A percentile compares a stretch with the other conserved stretches of the same genome.
Evolutionary conservation across 148 eudicot species (phyloP).

Genomic region (Vaccinium myrtillus): DNA sequence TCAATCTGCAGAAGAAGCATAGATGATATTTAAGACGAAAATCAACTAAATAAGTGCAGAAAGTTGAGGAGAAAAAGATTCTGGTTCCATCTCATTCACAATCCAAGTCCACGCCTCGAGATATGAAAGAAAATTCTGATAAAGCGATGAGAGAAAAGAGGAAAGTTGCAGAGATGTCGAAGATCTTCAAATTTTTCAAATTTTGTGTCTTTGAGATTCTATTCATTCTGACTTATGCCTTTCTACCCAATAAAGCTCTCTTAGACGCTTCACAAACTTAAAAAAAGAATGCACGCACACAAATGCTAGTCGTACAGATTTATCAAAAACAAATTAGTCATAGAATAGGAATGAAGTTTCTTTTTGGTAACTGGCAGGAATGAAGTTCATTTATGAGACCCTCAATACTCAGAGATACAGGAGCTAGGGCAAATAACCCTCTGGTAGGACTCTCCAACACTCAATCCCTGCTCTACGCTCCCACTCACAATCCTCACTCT

Average conservation of each 20-base stretch:
- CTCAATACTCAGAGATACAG: not conserved
- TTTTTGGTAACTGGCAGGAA: not conserved
- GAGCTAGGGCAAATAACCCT: not conserved
- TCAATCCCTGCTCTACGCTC: not conserved
- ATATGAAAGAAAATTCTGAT: not conserved
- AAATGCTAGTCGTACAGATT: not conserved
- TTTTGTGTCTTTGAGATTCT: not conserved
- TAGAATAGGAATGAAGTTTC: not conserved
- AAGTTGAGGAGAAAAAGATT: not conserved
- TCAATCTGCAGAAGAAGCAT: constrained; percentile 56
- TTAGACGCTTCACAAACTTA: not conserved
- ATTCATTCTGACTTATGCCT: not conserved
- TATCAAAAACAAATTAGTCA: not conserved
- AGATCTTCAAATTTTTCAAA: not conserved
- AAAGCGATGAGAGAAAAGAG: not conserved
- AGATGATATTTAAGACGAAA: not conserved
- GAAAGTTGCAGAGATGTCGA: not conserved
- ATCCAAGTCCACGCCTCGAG: not conserved
- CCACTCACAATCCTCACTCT: not conserved
- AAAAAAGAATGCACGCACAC: not conserved
- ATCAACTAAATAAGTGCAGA: not conserved
- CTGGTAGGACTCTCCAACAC: not conserved
- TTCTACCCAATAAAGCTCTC: not conserved
- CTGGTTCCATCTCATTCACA: not conserved
- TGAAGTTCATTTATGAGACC: not conserved